phyloP scores from a whole-genome alignment of 352 stramenopile species.

The Globisporangium spinosum region DNA sequence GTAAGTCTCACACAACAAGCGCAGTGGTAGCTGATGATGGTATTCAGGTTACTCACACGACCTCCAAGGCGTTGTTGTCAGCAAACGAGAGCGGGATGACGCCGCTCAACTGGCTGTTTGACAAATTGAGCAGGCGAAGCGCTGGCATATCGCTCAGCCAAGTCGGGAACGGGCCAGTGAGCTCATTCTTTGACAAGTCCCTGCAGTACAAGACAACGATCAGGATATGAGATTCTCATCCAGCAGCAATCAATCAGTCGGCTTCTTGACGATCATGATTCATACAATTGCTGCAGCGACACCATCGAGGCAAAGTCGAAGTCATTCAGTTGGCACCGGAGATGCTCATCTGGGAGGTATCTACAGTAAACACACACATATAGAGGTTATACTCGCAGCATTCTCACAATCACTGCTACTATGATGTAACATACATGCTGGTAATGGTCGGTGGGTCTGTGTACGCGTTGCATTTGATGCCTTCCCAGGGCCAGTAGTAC shows the following conservation, averaged over 20 bases:
- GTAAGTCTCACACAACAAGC: not conserved
- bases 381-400: not conserved
- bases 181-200: constrained; percentile 50
- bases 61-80: constrained; percentile 57
- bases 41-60: constrained; percentile 31
- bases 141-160: constrained; percentile 66
- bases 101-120: constrained; percentile 39
- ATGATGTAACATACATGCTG: constrained; percentile 42
- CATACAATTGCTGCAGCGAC: constrained; percentile 70
- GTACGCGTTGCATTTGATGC: constrained; percentile 60
- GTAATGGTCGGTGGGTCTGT: constrained; percentile 68
- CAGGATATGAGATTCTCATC: not conserved
- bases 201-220: constrained; percentile 17
- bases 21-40: not conserved
- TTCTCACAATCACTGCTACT: not conserved
- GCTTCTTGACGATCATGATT: not conserved
- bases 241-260: not conserved
- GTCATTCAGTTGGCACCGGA: constrained; percentile 47
- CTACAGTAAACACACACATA: constrained; percentile 20
- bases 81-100: constrained; percentile 46
- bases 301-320: constrained; percentile 63
- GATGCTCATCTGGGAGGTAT: constrained; percentile 44
- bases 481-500: constrained; percentile 69
- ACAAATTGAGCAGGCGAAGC: constrained; percentile 59
- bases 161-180: constrained; percentile 46